Base-by-base conservation (phyloP, 495 filamentous ascomycete genomes). In the Bryoglossum gracile region DNA sequence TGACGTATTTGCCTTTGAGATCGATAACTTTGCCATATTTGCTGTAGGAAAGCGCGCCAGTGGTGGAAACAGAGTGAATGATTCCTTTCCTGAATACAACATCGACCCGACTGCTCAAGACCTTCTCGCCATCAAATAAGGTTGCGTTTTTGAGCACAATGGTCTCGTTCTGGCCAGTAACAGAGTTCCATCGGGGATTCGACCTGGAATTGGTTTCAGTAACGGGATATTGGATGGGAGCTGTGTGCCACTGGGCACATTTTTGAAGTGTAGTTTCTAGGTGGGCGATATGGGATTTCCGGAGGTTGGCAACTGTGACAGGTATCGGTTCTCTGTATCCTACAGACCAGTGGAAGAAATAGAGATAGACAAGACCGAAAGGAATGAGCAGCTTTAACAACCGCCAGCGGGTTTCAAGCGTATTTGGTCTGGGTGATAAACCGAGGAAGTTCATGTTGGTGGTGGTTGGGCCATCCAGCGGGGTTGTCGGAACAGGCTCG, bases 1-100 rank as follows among this genome's bases (percentile, higher is more conserved):
- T 85, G 4, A 85, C 63, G 28, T 65, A 75, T n/a, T 72, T 65
- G 10, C 81, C 79, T 26, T 73, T 52, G n/a, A 76, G 70, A 33
- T 81, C 57, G 53, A 66, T 75, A 38, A 78, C 57, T 21, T 40
- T 44, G 6, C 16, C 41, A 37, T 42, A 43, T 17, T 16, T 11
- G 0, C 35, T 16, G 13, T 24, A 3, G 0, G 23, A 9, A 3
- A 63, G 38, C 51, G 70, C 62, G 8, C 56, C 48, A 4, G 70
- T 39, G 14, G 70, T 47, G 1, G 57, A 49, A 5, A 76, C 68
- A 13, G 61, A 59, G 44, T 68, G 64, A 51, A 77, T 68, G 19
- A 76, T 65, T 0, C 73, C 75, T 22, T 72, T 52, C 51, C 74
- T 66, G 18, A 78, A 48, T 32, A 69, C 66, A 8, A 78, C 62